Evolutionary conservation across 2,329 filamentous ascomycete genomes (phyloP), one percentile per base, ranked within the genome.

Genomic region (Didymella exigua): DNA sequence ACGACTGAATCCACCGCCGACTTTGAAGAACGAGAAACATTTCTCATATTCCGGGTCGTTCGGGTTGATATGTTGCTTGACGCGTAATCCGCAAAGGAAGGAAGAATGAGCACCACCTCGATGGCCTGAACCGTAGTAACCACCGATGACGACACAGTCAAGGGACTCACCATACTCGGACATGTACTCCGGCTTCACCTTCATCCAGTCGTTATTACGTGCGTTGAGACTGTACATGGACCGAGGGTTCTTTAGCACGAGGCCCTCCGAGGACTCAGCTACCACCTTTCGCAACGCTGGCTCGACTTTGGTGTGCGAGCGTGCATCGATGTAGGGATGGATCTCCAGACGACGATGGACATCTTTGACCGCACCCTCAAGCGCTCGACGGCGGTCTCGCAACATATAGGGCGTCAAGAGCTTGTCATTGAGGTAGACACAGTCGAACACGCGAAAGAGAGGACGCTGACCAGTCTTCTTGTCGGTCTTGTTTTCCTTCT

Each of bases 121-220:
- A 51, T 84, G 86, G 0, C 95, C 95, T 26, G 89, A 90, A 13
- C 95, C 95, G 71, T 90, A 99, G 76, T 96, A 98, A 8, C 91
- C 95, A 49, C 93, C 95, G 48, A 99, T 86, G 14, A 99, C 82
- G 13, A 97, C 79, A 62, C 92, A 91, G 71, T 99, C 95, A 3
- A 99, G 84, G 0, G 89, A 91, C 75, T 98, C 93, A 58, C 95
- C 95, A 72, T 95, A 96, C 59, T 96, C 93, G 2, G 88, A 88
- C 93, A 98, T 97, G 74, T 99, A 99, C 61, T 99, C 95, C 1
- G 95, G 95, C 69, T 99, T 99, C 8, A 99, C 93, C 73, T 99
- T 99, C 77, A 97, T 89, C 95, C 95, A 99, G 75, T 96, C 91
- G 65, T 96, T 90, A 67, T 96, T 95, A 42, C 95, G 89, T 63